Base-by-base conservation (phyloP, 2,329 filamentous ascomycete genomes). In the Pseudocercospora eumusae region DNA sequence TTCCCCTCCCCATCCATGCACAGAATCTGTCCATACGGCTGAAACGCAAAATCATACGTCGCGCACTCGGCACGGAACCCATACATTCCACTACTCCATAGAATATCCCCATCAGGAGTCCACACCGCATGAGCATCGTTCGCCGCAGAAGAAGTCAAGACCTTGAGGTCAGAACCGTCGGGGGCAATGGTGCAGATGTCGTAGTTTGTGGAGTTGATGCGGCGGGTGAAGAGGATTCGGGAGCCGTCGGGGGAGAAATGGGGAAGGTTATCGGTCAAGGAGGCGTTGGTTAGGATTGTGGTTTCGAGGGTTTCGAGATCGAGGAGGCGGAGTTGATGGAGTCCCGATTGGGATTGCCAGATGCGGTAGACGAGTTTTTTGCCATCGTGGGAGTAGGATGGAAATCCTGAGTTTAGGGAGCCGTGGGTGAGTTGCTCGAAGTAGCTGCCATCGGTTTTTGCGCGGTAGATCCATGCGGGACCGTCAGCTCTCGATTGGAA, bases 121-220 rank as follows among this genome's bases (percentile, higher is more conserved):
- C 60, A 62, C 4, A 61, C 61, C 0, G 64, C 61, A 56, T 66
- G 64, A 4, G 54, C 64, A 56, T 66, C 64, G 23, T 63, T 64
- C 2, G 64, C 61, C 1, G 52, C 59, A 28, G 57, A 61, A 1
- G 55, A 40, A 3, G 64, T 64, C 50, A 66, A 47, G 13, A 56
- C 49, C n/a, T 59, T 52, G n/a, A 60, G 27, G n/a, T 63, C 64
- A 11, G 61, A 56, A 2, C 61, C 64, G 28, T 66, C 58, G n/a
- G 64, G 56, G 1, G 28, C 27, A 4, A 66, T 64, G 0, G 61
- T 64, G 56, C 53, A 64, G 55, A 66, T 56, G 10, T 66, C 61
- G 33, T 59, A 66, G 25, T 62, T 60, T 2, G 61, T 59, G n/a
- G 57, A 55, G 33, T 61, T 63, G 27, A 58, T 58, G 4, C 61